phyloP scores from a whole-genome alignment of 129 eudicot genomes.

The Flaveria ramosissima region DNA sequence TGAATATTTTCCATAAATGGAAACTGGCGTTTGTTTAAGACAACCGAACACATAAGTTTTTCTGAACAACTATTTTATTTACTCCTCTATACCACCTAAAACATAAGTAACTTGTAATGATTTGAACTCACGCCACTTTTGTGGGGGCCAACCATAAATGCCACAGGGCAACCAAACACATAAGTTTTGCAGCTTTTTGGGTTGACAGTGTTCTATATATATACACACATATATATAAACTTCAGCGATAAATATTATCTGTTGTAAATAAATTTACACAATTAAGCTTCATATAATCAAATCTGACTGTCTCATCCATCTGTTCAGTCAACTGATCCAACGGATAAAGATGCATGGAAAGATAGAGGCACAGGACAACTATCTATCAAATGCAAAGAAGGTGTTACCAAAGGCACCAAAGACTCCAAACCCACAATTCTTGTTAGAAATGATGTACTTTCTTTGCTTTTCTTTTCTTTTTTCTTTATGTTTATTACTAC shows the following conservation, averaged over 20 bases:
- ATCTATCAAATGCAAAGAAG: conserved; percentile 82
- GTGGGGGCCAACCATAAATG: too few species aligned
- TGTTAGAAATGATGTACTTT: conserved; percentile 86
- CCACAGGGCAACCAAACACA: neutral
- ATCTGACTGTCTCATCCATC: conserved; percentile 6
- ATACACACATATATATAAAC: neutral
- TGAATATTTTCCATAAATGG: neutral
- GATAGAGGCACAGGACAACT: conserved; percentile 90
- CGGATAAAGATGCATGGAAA: conserved; percentile 83
- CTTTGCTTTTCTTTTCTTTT: neutral
- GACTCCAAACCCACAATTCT: conserved; percentile 93
- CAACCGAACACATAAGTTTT: neutral
- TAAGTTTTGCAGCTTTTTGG: neutral
- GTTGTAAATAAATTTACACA: neutral
- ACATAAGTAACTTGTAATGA: too few species aligned
- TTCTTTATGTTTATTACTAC: neutral
- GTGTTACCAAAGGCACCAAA: conserved; percentile 72
- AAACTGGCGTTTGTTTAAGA: neutral
- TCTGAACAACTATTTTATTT: too few species aligned
- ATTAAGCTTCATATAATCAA: neutral
- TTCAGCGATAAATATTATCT: neutral
- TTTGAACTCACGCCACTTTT: too few species aligned
- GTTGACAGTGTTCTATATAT: neutral
- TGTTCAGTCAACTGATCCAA: conserved; percentile 79
- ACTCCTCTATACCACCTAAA: too few species aligned